Base-by-base conservation (phyloP, 345 rosid species). In the Salix caprea region DNA sequence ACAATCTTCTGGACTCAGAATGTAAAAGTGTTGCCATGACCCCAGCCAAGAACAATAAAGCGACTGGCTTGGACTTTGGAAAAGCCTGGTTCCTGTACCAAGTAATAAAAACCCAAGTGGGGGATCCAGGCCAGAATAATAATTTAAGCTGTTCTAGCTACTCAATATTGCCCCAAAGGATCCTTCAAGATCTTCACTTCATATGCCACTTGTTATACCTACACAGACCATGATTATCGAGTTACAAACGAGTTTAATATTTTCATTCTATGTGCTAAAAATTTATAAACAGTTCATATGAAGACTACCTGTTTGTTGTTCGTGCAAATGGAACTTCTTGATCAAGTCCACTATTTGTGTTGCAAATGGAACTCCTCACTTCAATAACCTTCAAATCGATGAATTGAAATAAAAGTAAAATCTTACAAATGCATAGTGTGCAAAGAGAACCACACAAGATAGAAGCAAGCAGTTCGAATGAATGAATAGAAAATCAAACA, bases 71-170 rank as follows among this genome's bases (percentile, higher is more conserved):
- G 67, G 92, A 84, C 89, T 89, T 90, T 74, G 84, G 85, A 76
- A 85, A 83, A 64, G 78, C 80, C 87, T 79, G 87, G 73, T 82
- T 85, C 73, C 80, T 81, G 78, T 72, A 82, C 85, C 87, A 77
- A 77, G 83, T 37, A 74, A 89, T 36, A 84, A 73, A 84, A 80
- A 56, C 83, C 84, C 44, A 84, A 81, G 86, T 73, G 82, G 70
- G 81, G 81, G 77, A 84, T 87, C 92, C 96, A 88, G 91, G 91
- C 94, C 93, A 93, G 93, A 84, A 65, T 81, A 89, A 71, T 76
- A 75, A 61, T 78, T 69, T 46, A 52, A 78, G 68, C 62, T 73
- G 50, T 71, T 67, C 84, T 68, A 40, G 65, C 79, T 14, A 28
- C 70, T 30, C 36, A 74, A 69, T 67, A 30, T 42, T 52, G 65